These are phyloP conservation scores for Celoporthe dispersa DNA, from an alignment of 2,329 filamentous ascomycete genomes.

Conservation along the genomic window DNA sequence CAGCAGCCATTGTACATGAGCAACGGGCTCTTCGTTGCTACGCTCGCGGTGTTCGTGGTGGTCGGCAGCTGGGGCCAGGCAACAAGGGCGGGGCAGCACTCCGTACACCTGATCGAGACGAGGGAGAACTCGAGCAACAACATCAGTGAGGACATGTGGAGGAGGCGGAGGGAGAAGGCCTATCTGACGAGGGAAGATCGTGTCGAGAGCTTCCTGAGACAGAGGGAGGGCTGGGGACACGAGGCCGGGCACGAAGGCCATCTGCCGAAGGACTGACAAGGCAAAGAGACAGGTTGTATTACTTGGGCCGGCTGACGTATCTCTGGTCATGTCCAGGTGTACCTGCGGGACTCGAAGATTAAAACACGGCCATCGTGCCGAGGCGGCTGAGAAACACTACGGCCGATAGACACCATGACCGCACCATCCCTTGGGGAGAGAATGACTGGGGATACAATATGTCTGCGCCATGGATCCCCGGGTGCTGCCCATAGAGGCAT, in stretches of 20 bases:
- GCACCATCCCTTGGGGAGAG: constrained; percentile 6
- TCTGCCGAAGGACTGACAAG: constrained; percentile 17
- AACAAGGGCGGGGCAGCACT: constrained; percentile 67
- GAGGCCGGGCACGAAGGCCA: constrained; percentile 20
- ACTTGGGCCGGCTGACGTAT: neutral
- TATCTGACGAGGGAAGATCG: constrained; percentile 64
- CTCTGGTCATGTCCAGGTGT: neutral
- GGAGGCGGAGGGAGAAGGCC: constrained; percentile 56
- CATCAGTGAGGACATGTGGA: constrained; percentile 63
- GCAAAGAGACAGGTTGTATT: neutral
- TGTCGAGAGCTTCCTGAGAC: constrained; percentile 77
- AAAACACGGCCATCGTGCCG: neutral
- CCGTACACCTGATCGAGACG: constrained; percentile 66
- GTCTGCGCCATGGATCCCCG: neutral
- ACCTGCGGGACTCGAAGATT: no score
- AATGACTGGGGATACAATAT: neutral
- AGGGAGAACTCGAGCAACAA: constrained; percentile 69
- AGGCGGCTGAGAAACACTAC: constrained; percentile 10
- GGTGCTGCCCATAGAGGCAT: neutral
- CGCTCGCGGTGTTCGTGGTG: constrained; percentile 72
- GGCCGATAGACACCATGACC: constrained; percentile 12
- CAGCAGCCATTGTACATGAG: constrained; percentile 70
- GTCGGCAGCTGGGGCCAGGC: constrained; percentile 75
- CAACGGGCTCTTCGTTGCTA: constrained; percentile 75
- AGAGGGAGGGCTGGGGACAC: constrained; percentile 59